A percentile compares a stretch with the other conserved stretches of the same genome.
phyloP scores from a whole-genome alignment of 2,329 filamentous ascomycete genomes.

The Stachybotrys chartarum region DNA sequence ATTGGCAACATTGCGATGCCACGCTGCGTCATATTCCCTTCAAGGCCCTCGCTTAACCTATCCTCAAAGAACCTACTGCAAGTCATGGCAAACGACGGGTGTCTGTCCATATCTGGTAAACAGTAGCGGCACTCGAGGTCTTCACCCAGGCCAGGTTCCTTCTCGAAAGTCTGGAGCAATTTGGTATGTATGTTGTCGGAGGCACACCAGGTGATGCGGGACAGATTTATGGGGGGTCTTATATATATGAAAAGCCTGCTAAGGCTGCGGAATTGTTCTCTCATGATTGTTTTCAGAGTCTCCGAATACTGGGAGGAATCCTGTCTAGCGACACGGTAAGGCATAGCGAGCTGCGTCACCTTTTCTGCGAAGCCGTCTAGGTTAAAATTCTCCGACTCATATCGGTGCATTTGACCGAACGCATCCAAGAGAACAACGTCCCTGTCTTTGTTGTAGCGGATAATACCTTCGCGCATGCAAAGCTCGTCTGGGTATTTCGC shows the following conservation, averaged over 20 bases:
- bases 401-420: neutral
- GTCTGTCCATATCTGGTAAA: constrained; percentile 24
- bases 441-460: constrained; percentile 20
- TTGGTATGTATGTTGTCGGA: constrained; percentile 20
- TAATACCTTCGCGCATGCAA: constrained; percentile 12
- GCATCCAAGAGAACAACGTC: constrained; percentile 22
- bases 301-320: neutral
- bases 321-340: neutral
- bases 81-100: constrained; percentile 20
- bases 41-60: constrained; percentile 2
- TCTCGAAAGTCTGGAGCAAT: constrained; percentile 16
- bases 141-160: constrained; percentile 13
- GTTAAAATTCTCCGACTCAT: constrained; percentile 5
- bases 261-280: constrained; percentile 14
- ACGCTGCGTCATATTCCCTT: neutral
- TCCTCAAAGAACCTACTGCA: constrained; percentile 7
- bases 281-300: neutral
- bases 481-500: constrained; percentile 24
- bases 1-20: neutral
- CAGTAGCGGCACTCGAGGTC: constrained; percentile 17
- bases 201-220: constrained; percentile 20
- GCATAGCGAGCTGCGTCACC: constrained; percentile 20
- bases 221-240: constrained; percentile 2
- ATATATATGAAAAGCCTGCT: constrained; percentile 16
- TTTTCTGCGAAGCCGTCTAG: constrained; percentile 20